Evolutionary conservation across 495 filamentous ascomycete genomes (phyloP).

Genomic region (Neurospora sp.): DNA sequence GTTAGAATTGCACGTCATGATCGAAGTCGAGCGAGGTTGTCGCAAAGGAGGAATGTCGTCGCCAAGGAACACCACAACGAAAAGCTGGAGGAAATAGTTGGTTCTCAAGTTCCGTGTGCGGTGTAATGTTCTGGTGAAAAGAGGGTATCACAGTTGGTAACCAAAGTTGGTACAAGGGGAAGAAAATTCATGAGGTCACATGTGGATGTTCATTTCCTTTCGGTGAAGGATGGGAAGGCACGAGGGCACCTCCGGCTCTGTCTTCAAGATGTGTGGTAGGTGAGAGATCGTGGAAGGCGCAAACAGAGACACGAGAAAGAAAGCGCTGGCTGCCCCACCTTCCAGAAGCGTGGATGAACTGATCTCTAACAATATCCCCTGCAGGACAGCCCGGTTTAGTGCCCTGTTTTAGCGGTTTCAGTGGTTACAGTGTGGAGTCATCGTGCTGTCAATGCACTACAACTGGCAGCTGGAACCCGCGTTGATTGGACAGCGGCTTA

Average conservation of each 20-base stretch:
- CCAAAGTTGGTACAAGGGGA: neutral
- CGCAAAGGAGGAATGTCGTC: neutral
- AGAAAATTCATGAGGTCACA: neutral
- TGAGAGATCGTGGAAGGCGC: neutral
- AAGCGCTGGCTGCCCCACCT: neutral
- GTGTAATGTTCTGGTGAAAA: neutral
- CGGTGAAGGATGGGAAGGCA: neutral
- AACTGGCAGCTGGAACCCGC: neutral
- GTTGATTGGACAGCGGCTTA: neutral
- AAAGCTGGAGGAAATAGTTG: neutral
- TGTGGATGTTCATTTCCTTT: neutral
- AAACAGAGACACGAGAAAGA: neutral
- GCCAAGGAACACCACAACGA: neutral
- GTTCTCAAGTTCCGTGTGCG: neutral
- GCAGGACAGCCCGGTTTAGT: neutral
- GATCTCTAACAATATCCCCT: neutral
- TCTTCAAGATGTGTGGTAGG: neutral
- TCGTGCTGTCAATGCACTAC: neutral
- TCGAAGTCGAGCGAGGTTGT: neutral
- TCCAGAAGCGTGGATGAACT: neutral
- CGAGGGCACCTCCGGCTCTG: neutral
- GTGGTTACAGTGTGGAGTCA: neutral
- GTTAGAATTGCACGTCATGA: neutral
- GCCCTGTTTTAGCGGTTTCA: neutral
- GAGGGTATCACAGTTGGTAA: neutral